Evolutionary conservation across 176 grass and related monocot species (phyloP).

Genomic region (Aegilops bicornis): DNA sequence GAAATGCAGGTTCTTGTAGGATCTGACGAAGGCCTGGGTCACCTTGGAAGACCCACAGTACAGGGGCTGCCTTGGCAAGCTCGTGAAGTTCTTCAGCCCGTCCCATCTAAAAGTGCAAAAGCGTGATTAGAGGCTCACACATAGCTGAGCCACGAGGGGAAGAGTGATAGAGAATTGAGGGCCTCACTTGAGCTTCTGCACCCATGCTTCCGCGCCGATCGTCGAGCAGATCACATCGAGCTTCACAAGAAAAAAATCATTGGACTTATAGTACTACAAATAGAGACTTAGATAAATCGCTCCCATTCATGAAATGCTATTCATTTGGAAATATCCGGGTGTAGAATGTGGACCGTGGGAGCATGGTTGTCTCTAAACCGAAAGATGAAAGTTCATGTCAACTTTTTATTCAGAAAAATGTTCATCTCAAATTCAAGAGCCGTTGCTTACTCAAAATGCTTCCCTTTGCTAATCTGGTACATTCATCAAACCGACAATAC

Average conservation of each 20-base stretch:
- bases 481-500: too few species aligned
- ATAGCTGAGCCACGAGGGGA: background rate
- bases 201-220: conserved; percentile 66
- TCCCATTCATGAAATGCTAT: background rate
- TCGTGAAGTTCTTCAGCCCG: conserved; percentile 49
- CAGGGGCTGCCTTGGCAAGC: conserved; percentile 35
- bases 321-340: background rate
- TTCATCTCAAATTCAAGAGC: too few species aligned
- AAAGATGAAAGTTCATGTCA: too few species aligned
- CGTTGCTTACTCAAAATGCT: too few species aligned
- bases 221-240: conserved; percentile 70
- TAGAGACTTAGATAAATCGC: background rate
- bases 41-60: conserved; percentile 29
- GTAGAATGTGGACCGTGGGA: too few species aligned
- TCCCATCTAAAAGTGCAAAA: conserved; percentile 22
- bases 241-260: conserved; percentile 20
- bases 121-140: background rate
- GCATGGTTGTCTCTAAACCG: too few species aligned
- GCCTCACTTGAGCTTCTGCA: conserved; percentile 70
- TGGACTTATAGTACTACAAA: background rate
- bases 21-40: conserved; percentile 63
- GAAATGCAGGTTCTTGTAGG: conserved; percentile 64
- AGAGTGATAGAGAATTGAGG: background rate
- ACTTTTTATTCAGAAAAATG: too few species aligned
- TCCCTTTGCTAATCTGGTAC: too few species aligned